Base-by-base conservation (phyloP, 1,284 basidiomycete genomes). In the Vanrija humicola region DNA sequence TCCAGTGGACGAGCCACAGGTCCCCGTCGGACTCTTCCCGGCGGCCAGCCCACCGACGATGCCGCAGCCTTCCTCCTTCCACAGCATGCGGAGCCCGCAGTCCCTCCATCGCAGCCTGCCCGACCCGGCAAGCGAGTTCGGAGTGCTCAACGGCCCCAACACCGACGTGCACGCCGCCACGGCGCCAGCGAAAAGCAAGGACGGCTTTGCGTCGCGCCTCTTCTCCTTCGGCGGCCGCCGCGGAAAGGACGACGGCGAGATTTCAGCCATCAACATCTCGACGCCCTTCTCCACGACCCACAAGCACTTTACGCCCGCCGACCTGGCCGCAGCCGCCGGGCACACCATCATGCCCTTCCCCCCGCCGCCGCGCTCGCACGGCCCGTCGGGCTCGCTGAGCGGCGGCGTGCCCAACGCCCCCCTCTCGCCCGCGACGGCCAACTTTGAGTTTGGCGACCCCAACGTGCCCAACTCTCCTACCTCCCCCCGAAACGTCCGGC, bases 201-300 rank as follows among this genome's bases (percentile, higher is more conserved):
- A 43, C 4, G 29, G 42, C 3, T 51, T 51, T 23, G 45, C 54
- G 18, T 54, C 52, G 43, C 57, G 57, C 2, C 48, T 59, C 39
- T 59, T 59, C 29, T 44, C 38, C 9, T 48, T 52, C 29, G 48
- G 56, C 26, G 38, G 38, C 29, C 42, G 29, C 45, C 46, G 18
- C 21, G 28, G 34, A 21, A 39, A 47, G 38, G 59, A 61, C 15
- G 45, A 47, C 18, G 23, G 44, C 38, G 52, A 45, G n/a, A 49
- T 49, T 40, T 52, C 55, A 1, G 57, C 57, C 21, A 46, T 47
- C 19, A 55, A 58, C 54, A 52, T 61, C 19, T 53, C 50, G 16
- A n/a, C 44, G 8, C 59, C 59, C 9, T 48, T 61, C 18, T 50
- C 50, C 16, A 52, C 59, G 12, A 29, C 38, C 23, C 50, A 52